Evolutionary conservation across 805 yeast species (phyloP).

Genomic region (Nakazawaea molendinolei): DNA sequence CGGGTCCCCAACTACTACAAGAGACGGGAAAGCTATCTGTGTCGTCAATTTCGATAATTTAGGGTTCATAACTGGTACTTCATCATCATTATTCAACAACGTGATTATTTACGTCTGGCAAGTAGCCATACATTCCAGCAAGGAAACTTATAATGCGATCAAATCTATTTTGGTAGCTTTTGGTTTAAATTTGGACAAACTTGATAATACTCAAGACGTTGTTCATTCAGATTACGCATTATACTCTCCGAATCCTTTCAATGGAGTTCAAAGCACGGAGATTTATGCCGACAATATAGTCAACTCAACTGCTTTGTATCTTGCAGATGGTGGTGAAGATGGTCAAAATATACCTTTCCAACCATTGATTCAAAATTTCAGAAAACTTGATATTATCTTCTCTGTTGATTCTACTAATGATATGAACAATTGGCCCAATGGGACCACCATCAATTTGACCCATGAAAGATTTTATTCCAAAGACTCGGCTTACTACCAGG

Average conservation of each 20-base stretch:
- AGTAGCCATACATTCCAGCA: slow-evolving; percentile 22
- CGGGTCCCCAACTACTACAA: slow-evolving; percentile 31
- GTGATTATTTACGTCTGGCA: slow-evolving; percentile 44
- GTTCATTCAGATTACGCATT: slow-evolving; percentile 45
- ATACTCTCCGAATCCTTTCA: slow-evolving; percentile 59
- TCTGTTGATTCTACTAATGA: slow-evolving; percentile 47
- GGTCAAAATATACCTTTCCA: slow-evolving; percentile 43
- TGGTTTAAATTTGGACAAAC: slow-evolving; percentile 33
- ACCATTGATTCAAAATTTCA: slow-evolving; percentile 30
- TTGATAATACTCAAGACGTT: slow-evolving; percentile 16
- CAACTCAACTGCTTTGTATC: slow-evolving; percentile 15
- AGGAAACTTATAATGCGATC: slow-evolving; percentile 26
- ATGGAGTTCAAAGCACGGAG: slow-evolving; percentile 17
- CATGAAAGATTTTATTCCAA: slow-evolving; percentile 22
- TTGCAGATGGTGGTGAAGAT: slow-evolving; percentile 42
- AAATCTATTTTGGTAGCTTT: slow-evolving; percentile 32
- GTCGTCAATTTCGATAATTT: slow-evolving; percentile 48
- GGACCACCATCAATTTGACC: slow-evolving; percentile 39
- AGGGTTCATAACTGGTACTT: slow-evolving; percentile 56
- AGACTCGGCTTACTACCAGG: neutral
- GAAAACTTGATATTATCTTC: slow-evolving; percentile 32
- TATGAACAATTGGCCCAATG: slow-evolving; percentile 49
- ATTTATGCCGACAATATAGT: slow-evolving; percentile 14
- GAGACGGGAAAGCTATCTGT: slow-evolving; percentile 27
- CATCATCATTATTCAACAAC: slow-evolving; percentile 56